phyloP scores from a whole-genome alignment of 768 basidiomycete genomes.

The Leucosporidium yakuticum region DNA sequence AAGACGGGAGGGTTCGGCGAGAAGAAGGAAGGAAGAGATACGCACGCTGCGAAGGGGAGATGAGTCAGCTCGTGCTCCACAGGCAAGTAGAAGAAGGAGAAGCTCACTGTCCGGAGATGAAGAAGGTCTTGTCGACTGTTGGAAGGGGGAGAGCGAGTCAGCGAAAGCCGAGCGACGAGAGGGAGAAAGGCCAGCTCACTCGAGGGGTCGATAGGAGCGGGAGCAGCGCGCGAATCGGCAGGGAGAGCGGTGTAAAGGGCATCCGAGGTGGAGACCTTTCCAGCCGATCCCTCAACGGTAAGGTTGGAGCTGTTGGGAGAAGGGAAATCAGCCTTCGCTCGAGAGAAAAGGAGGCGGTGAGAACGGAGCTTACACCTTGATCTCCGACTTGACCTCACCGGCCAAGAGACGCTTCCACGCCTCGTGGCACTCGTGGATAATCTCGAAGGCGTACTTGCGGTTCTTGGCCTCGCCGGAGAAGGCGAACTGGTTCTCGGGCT shows the following conservation, averaged over 20 bases:
- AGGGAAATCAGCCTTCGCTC: slow-evolving; percentile 5
- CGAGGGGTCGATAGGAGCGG: slow-evolving; percentile 84
- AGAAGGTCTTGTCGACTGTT: slow-evolving; percentile 51
- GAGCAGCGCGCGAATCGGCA: slow-evolving; percentile 68
- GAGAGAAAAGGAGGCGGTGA: slow-evolving; percentile 1
- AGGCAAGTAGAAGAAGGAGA: neutral
- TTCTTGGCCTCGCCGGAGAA: slow-evolving; percentile 99
- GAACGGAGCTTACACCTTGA: slow-evolving; percentile 67
- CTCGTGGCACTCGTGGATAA: slow-evolving; percentile 97
- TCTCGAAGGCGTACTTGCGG: slow-evolving; percentile 98
- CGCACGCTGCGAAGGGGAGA: too few relatives aligned
- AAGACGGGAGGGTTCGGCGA: too few relatives aligned
- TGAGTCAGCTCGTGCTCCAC: too few relatives aligned
- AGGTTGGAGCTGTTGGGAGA: slow-evolving; percentile 62
- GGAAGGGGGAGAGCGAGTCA: neutral
- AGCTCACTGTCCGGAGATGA: slow-evolving; percentile 54
- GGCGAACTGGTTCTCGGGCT: slow-evolving; percentile 55
- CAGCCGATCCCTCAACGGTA: slow-evolving; percentile 67
- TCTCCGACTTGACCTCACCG: slow-evolving; percentile 61
- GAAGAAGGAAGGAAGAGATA: too few relatives aligned
- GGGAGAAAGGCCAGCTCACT: slow-evolving; percentile 51
- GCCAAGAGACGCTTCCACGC: slow-evolving; percentile 90
- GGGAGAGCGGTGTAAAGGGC: slow-evolving; percentile 62
- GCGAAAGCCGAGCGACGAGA: neutral
- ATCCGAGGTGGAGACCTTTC: slow-evolving; percentile 60